Base-by-base conservation (phyloP, 1,284 basidiomycete genomes). In the Cryptococcus sp. region DNA sequence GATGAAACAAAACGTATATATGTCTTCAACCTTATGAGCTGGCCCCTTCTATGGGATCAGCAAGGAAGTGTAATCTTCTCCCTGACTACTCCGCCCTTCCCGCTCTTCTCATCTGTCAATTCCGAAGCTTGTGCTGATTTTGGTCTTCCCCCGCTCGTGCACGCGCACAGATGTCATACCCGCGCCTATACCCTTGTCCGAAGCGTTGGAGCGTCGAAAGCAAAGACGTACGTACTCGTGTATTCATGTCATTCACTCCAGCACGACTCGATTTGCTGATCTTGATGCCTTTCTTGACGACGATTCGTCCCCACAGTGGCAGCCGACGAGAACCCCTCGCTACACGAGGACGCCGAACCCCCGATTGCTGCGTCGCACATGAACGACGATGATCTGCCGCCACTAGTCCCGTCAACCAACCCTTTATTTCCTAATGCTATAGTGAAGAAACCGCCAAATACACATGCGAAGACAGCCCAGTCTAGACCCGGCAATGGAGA, bases 1-100 rank as follows among this genome's bases (percentile, higher is more conserved):
- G 61, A 72, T 56, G 70, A 72, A 62, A 66, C 67, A 59, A 69
- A 63, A 53, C 38, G 54, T 53, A 57, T 60, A 25, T 50, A 64
- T 70, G 70, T 74, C 70, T 65, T 68, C 41, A 53, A 23, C 53
- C 40, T 51, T 53, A 49, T 57, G 63, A 65, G 63, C 51, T 40
- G 22, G 39, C 39, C 40, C 40, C 22, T 41, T 49, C 68, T 53
- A 52, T 51, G 60, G 57, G 47, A 38, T 46, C 61, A 66, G 60
- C 63, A 42, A 69, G 57, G 70, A 70, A 60, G 57, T 54, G 51
- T 59, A 76, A 77, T 77, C 72, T 77, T 77, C 76, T 76, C 71
- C 66, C 76, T 77, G 76, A 77, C 56, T 59, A 46, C 46, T 40
- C 35, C 15, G 31, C 27, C 27, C 38, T 42, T 27, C 44, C 27